These are phyloP conservation scores for Pseudozyma sp. DNA, from an alignment of 1,284 basidiomycete genomes.

Conservation along the genomic window DNA sequence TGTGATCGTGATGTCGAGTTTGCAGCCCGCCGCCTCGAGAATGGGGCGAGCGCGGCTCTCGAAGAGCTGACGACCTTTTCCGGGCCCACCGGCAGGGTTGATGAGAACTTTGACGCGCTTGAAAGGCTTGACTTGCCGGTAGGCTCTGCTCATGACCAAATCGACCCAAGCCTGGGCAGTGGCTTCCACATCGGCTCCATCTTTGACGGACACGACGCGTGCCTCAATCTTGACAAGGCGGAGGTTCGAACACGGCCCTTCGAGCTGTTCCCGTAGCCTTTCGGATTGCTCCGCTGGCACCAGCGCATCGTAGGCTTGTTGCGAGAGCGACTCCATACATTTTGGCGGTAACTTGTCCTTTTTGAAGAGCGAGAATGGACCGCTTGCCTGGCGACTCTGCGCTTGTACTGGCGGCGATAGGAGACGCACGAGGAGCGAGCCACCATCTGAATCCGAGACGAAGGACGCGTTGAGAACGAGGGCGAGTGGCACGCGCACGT, in stretches of 20 bases:
- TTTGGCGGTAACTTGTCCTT: slow-evolving; percentile 25
- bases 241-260: slow-evolving; percentile 57
- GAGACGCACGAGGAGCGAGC: slow-evolving; percentile 57
- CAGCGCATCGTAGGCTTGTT: slow-evolving; percentile 23
- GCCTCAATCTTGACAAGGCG: slow-evolving; percentile 62
- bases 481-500: slow-evolving; percentile 48
- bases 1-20: slow-evolving; percentile 74
- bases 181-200: slow-evolving; percentile 27
- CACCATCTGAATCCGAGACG: slow-evolving; percentile 62
- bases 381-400: slow-evolving; percentile 3
- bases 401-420: slow-evolving; percentile 49
- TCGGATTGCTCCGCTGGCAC: slow-evolving; percentile 19
- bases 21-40: slow-evolving; percentile 80
- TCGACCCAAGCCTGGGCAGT: slow-evolving; percentile 41
- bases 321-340: slow-evolving; percentile 34
- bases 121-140: slow-evolving; percentile 37
- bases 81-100: slow-evolving; percentile 89
- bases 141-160: slow-evolving; percentile 45
- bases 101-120: slow-evolving; percentile 74
- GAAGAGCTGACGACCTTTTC: slow-evolving; percentile 77
- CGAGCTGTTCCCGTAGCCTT: slow-evolving; percentile 43
- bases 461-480: slow-evolving; percentile 59
- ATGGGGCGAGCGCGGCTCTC: slow-evolving; percentile 81
- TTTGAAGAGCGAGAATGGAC: slow-evolving; percentile 38
- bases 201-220: slow-evolving; percentile 18